phyloP scores from a whole-genome alignment of 2,329 filamentous ascomycete genomes.

The Orbilia javanica region DNA sequence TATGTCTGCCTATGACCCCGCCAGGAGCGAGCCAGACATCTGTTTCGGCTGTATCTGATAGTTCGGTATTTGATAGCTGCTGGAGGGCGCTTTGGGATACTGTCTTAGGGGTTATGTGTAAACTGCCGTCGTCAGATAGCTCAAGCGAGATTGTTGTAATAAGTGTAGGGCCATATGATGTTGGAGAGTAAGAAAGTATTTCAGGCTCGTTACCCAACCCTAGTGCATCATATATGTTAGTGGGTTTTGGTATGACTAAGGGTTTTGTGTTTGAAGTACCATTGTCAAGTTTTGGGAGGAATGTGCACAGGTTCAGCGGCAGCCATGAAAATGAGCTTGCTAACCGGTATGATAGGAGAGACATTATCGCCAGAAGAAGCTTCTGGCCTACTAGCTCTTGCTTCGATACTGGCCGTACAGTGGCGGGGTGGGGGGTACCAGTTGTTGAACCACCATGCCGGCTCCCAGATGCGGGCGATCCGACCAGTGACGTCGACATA shows the following conservation, averaged over 20 bases:
- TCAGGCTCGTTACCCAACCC: constrained; percentile 5
- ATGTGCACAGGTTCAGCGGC: constrained; percentile 52
- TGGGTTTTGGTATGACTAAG: neutral
- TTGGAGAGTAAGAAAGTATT: constrained; percentile 35
- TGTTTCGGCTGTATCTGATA: constrained; percentile 23
- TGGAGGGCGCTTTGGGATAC: constrained; percentile 32
- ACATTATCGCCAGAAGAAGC: constrained; percentile 43
- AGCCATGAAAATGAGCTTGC: constrained; percentile 49
- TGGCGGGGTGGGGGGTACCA: constrained; percentile 21
- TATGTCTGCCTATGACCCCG: constrained; percentile 44
- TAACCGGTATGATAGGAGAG: constrained; percentile 50
- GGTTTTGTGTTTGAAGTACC: neutral
- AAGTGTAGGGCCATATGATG: constrained; percentile 29
- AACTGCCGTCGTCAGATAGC: constrained; percentile 41
- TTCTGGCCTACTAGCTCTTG: constrained; percentile 46
- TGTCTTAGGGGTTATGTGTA: constrained; percentile 46
- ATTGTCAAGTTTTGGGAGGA: constrained; percentile 23
- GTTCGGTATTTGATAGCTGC: constrained; percentile 5
- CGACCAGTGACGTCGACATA: constrained; percentile 21
- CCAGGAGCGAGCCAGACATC: constrained; percentile 55
- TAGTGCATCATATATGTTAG: constrained; percentile 10
- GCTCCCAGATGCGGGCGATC: constrained; percentile 37
- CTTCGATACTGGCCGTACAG: constrained; percentile 31
- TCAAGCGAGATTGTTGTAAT: constrained; percentile 45
- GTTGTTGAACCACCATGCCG: constrained; percentile 34